Conservation (phyloP, 306 rosid species). For the Cicer yamashitae region DNA sequence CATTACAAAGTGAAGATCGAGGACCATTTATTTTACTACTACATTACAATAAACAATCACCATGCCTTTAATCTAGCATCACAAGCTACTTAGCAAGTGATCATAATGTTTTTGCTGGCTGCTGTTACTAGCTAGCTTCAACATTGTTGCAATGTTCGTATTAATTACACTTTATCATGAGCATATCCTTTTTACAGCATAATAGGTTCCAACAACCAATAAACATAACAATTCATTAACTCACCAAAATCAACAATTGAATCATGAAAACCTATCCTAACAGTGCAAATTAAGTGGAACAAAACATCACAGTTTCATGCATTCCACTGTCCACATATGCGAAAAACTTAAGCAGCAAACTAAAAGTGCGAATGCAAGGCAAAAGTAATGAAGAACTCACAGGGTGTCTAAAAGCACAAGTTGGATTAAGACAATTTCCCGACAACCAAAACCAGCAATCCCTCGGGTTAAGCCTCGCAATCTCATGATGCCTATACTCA, state of each 20-base stretch:
- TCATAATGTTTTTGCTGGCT: slow-evolving; percentile 14
- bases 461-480: slow-evolving; percentile 87
- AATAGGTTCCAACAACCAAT: slow-evolving; percentile 39
- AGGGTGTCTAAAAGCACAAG: slow-evolving; percentile 92
- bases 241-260: background rate
- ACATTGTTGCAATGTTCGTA: slow-evolving; percentile 3
- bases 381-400: slow-evolving; percentile 54
- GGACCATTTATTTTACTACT: background rate
- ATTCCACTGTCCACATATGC: background rate
- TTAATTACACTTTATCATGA: background rate
- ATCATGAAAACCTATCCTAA: background rate
- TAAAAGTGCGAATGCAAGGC: slow-evolving; percentile 10
- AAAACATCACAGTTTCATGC: slow-evolving; percentile 13
- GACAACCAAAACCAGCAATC: slow-evolving; percentile 94
- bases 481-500: slow-evolving; percentile 85
- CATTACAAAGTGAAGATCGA: background rate
- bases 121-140: slow-evolving; percentile 9
- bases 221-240: slow-evolving; percentile 6
- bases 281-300: background rate
- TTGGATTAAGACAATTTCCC: slow-evolving; percentile 73
- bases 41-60: background rate
- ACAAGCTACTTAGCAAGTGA: background rate
- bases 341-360: background rate
- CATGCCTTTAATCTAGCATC: slow-evolving; percentile 9
- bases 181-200: background rate